phyloP scores from a whole-genome alignment of 202 grass and related monocot species.

The Eragrostis tef region DNA sequence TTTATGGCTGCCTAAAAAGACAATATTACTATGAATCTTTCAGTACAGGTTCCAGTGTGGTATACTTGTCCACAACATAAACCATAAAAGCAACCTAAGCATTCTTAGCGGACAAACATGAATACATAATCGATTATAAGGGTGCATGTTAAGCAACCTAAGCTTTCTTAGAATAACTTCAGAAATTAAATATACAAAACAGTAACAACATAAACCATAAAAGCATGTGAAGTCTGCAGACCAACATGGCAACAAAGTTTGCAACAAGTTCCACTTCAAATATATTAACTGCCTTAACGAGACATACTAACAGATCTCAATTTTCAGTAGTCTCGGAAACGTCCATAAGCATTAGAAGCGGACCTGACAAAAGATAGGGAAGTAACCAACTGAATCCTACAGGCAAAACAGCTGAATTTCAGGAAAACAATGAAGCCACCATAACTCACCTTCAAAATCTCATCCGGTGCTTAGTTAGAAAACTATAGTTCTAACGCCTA shows the following conservation, averaged over 20 bases:
- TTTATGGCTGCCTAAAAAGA: constrained; percentile 12
- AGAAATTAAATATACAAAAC: constrained; percentile 41
- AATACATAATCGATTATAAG: constrained; percentile 12
- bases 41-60: constrained; percentile 1
- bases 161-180: constrained; percentile 44
- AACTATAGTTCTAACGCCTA: constrained; percentile 49
- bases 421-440: constrained; percentile 24
- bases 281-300: constrained; percentile 50
- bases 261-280: constrained; percentile 48
- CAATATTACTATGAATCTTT: background rate
- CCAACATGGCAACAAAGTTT: constrained; percentile 52
- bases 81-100: constrained; percentile 45
- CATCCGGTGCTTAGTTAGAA: constrained; percentile 26
- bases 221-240: constrained; percentile 48
- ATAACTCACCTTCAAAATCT: constrained; percentile 46
- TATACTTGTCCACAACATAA: constrained; percentile 4
- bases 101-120: background rate
- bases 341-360: constrained; percentile 49
- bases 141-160: constrained; percentile 40
- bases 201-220: constrained; percentile 33
- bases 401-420: constrained; percentile 29
- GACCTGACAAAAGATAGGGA: constrained; percentile 45
- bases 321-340: constrained; percentile 40
- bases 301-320: constrained; percentile 42
- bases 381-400: constrained; percentile 32